phyloP scores from a whole-genome alignment of 2,329 filamentous ascomycete species.

The Pseudogymnoascus sp. region DNA sequence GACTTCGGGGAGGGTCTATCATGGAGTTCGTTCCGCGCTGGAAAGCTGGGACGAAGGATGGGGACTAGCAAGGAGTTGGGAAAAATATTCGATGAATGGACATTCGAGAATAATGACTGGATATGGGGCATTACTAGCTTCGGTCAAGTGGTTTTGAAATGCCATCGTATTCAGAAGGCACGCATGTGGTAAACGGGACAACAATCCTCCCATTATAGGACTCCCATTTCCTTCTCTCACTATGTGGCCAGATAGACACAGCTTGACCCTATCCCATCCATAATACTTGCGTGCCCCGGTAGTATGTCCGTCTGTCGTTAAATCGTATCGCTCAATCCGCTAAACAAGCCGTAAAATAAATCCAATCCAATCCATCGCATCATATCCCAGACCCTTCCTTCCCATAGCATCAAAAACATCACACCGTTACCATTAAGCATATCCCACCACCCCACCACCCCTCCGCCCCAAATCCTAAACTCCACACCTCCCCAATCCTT shows the following conservation, averaged over 20 bases:
- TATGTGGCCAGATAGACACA: not conserved
- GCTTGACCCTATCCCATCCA: not conserved
- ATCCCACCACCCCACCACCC: not conserved
- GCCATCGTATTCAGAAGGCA: not conserved
- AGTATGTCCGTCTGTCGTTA: not conserved
- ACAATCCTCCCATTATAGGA: not conserved
- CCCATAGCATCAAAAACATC: not conserved
- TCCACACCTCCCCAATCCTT: not conserved
- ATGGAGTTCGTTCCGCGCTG: slow-evolving; percentile 15
- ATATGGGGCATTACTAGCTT: not conserved
- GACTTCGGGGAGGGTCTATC: slow-evolving; percentile 19
- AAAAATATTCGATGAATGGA: slow-evolving; percentile 15
- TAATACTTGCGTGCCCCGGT: not conserved
- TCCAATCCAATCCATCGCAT: not conserved
- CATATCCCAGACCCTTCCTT: not conserved
- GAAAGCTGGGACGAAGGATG: slow-evolving; percentile 14
- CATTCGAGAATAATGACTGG: not conserved
- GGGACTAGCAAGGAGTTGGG: slow-evolving; percentile 13
- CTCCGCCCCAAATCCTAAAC: not conserved
- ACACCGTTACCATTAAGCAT: not conserved
- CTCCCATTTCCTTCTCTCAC: not conserved
- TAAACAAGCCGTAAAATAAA: not conserved
- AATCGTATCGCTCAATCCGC: not conserved
- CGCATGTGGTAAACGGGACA: not conserved
- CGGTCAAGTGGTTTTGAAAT: not conserved